Conservation (phyloP, 164 flowering plant species). For the Cinnamomum chago region DNA sequence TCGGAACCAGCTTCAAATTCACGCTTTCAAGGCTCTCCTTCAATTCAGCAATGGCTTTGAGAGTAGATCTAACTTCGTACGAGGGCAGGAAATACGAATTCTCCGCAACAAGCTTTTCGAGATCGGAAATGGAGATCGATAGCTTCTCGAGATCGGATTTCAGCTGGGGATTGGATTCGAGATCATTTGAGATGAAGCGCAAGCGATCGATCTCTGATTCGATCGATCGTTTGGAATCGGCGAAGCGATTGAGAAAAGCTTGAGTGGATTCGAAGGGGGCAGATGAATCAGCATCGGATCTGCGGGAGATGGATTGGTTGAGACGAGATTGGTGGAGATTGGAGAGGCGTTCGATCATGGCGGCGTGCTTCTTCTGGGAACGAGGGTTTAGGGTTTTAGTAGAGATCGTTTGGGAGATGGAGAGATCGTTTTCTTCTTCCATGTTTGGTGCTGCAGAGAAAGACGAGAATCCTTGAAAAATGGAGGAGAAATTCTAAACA, state of each 20-base stretch:
- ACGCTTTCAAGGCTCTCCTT: constrained; percentile 45
- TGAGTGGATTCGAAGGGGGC: constrained; percentile 50
- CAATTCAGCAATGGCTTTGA: constrained; percentile 55
- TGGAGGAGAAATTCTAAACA: too few relatives aligned
- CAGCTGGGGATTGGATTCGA: constrained; percentile 18
- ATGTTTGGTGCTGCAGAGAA: neutral
- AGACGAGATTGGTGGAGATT: constrained; percentile 59
- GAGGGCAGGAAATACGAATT: constrained; percentile 76
- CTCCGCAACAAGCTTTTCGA: constrained; percentile 79
- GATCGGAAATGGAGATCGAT: constrained; percentile 44
- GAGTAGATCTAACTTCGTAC: constrained; percentile 78
- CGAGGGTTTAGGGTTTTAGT: constrained; percentile 22
- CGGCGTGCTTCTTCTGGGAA: constrained; percentile 47
- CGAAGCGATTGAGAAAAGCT: constrained; percentile 54
- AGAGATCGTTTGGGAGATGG: neutral
- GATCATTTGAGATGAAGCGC: constrained; percentile 11
- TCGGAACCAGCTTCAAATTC: constrained; percentile 48
- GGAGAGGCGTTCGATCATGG: constrained; percentile 73
- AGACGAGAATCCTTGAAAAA: neutral
- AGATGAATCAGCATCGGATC: constrained; percentile 23
- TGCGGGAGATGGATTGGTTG: constrained; percentile 28
- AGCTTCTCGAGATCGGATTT: constrained; percentile 41
- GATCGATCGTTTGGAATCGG: constrained; percentile 43
- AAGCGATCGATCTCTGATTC: constrained; percentile 36
- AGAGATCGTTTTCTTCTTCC: constrained; percentile 5